A percentile compares a stretch with the other conserved stretches of the same genome.
Conservation (phyloP, 352 stramenopile species). For the Phytophthora litchii region DNA sequence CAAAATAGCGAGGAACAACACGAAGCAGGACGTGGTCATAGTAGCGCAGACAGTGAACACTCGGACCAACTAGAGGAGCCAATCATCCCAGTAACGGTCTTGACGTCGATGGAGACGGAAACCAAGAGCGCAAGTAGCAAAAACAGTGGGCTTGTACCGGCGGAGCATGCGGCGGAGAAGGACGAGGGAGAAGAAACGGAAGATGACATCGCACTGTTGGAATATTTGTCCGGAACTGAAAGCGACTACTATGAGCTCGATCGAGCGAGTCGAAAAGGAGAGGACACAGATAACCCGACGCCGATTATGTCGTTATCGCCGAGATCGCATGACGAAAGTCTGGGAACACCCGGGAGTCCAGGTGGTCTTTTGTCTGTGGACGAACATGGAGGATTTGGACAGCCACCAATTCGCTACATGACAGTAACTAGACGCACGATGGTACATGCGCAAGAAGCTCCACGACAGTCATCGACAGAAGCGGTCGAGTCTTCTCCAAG, state of each 20-base stretch:
- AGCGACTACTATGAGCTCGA: conserved; percentile 41
- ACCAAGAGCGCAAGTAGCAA: conserved; percentile 17
- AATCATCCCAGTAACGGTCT: conserved; percentile 27
- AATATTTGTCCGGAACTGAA: conserved; percentile 37
- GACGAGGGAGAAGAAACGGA: conserved; percentile 33
- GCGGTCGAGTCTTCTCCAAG: conserved; percentile 16
- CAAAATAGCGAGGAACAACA: conserved; percentile 1
- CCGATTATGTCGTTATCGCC: conserved; percentile 30
- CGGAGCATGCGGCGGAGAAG: conserved; percentile 22
- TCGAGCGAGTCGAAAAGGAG: conserved; percentile 31
- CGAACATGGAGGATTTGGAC: conserved; percentile 19
- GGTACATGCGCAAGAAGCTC: conserved; percentile 32
- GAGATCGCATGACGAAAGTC: conserved; percentile 31
- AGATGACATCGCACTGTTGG: conserved; percentile 40
- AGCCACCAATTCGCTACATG: conserved; percentile 18
- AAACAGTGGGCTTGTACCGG: background rate
- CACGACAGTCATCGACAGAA: conserved; percentile 18
- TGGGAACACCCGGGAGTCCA: conserved; percentile 25
- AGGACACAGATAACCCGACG: conserved; percentile 24
- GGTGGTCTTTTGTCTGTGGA: conserved; percentile 26
- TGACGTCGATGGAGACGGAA: conserved; percentile 26
- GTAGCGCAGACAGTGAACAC: conserved; percentile 14
- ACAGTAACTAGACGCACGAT: conserved; percentile 25
- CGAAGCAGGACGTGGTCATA: conserved; percentile 1
- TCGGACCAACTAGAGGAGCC: conserved; percentile 24